Percentiles rank a stretch among this genome's conserved stretches.
phyloP scores from a whole-genome alignment of 2,329 filamentous ascomycete genomes.

The Fonsecaea multimorphosa region DNA sequence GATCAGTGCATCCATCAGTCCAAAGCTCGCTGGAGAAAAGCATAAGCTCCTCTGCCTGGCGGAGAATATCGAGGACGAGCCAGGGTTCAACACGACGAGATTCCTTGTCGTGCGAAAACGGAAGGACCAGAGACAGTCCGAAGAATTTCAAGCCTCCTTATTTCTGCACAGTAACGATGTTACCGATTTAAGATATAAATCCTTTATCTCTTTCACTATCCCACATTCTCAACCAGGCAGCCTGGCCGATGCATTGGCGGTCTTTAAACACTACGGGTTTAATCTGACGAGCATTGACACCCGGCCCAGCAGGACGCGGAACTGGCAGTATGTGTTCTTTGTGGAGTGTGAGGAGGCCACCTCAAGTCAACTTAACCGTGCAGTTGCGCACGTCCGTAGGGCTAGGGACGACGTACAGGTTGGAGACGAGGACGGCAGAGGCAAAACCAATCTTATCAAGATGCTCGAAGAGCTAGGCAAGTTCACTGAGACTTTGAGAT shows the following conservation, averaged over 20 bases:
- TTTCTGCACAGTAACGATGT: not conserved
- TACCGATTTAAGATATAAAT: constrained; percentile 59
- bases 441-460: constrained; percentile 38
- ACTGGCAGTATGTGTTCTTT: constrained; percentile 93
- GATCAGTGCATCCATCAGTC: constrained; percentile 77
- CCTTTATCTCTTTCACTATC: constrained; percentile 82
- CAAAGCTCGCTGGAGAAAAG: constrained; percentile 71
- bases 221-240: constrained; percentile 79
- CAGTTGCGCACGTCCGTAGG: not conserved
- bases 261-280: constrained; percentile 74
- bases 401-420: not conserved
- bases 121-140: constrained; percentile 21
- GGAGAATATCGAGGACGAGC: constrained; percentile 55
- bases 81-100: constrained; percentile 54
- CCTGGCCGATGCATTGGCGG: constrained; percentile 77
- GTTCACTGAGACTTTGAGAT: constrained; percentile 48
- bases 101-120: constrained; percentile 52
- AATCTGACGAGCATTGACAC: constrained; percentile 93
- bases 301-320: constrained; percentile 59
- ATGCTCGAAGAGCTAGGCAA: constrained; percentile 45
- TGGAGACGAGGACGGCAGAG: constrained; percentile 38
- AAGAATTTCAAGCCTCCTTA: not conserved
- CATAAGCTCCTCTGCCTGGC: constrained; percentile 71
- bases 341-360: constrained; percentile 72
- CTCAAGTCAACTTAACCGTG: not conserved